Conservation (phyloP, 179 eudicot genomes). For the Gypsophila paniculata region DNA sequence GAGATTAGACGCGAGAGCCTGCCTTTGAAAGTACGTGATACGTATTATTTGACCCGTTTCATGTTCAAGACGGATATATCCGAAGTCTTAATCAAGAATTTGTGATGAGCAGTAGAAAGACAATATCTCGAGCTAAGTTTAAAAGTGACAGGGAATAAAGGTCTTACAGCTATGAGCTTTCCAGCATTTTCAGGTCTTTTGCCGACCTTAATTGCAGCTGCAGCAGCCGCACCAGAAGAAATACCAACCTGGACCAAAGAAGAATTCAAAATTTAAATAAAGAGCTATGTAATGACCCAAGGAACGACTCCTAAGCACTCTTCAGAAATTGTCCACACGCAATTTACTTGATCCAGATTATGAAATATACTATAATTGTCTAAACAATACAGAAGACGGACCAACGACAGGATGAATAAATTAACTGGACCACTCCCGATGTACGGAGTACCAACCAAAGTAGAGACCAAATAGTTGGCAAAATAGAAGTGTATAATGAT, state of each 20-base stretch:
- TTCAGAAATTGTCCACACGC: neutral
- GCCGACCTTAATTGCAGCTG: constrained; percentile 75
- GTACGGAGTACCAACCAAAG: neutral
- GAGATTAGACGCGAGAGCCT: too few species aligned
- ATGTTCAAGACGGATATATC: too few species aligned
- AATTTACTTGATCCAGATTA: neutral
- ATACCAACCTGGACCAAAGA: constrained; percentile 66
- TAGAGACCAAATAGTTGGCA: neutral
- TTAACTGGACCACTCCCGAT: neutral
- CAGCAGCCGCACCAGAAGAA: constrained; percentile 95
- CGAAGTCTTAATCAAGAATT: too few species aligned
- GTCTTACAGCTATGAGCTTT: constrained; percentile 82
- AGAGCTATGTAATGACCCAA: neutral
- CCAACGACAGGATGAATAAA: neutral
- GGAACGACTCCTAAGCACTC: neutral
- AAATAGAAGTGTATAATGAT: neutral
- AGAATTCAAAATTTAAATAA: neutral
- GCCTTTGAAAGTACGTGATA: too few species aligned
- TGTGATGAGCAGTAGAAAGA: neutral
- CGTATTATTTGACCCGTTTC: too few species aligned
- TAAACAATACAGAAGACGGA: neutral
- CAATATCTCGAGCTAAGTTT: neutral
- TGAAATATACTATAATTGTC: neutral
- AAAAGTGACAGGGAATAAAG: neutral
- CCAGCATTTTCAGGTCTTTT: constrained; percentile 97